Conservation (phyloP, 805 yeast species). For the Yarrowia deformans region DNA sequence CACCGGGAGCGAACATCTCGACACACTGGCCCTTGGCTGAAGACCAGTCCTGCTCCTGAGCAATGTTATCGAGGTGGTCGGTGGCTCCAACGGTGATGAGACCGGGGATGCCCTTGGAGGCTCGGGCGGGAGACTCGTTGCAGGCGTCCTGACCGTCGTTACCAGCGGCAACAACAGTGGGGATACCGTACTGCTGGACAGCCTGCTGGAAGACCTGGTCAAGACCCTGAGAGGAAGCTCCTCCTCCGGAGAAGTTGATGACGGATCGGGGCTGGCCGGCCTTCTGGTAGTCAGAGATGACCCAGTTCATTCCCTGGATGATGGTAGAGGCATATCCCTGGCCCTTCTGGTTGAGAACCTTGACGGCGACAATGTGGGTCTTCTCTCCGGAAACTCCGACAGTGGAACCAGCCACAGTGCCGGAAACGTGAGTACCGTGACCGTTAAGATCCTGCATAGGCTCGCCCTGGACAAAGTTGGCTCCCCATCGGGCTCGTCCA, state of each 20-base stretch:
- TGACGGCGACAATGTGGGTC: slow-evolving; percentile 60
- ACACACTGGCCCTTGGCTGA: slow-evolving; percentile 76
- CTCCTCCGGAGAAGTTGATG: slow-evolving; percentile 35
- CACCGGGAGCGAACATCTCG: slow-evolving; percentile 96
- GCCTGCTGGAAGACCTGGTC: slow-evolving; percentile 49
- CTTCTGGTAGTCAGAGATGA: slow-evolving; percentile 48
- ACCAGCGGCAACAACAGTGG: slow-evolving; percentile 48
- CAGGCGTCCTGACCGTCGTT: slow-evolving; percentile 32
- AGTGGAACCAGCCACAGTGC: slow-evolving; percentile 60
- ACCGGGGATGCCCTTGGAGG: slow-evolving; percentile 7
- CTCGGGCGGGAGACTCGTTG: slow-evolving; percentile 24
- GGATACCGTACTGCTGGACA: slow-evolving; percentile 39
- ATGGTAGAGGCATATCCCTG: slow-evolving; percentile 63
- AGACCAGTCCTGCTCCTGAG: background rate
- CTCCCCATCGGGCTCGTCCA: slow-evolving; percentile 65
- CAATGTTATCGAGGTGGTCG: slow-evolving; percentile 30
- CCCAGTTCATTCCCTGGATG: slow-evolving; percentile 64
- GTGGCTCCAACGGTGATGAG: slow-evolving; percentile 35
- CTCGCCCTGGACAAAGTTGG: slow-evolving; percentile 57
- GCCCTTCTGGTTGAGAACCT: slow-evolving; percentile 63
- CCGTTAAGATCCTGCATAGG: slow-evolving; percentile 62
- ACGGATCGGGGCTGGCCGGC: slow-evolving; percentile 43
- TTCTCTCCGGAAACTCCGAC: slow-evolving; percentile 62
- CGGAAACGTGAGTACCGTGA: slow-evolving; percentile 69
- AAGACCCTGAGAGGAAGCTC: slow-evolving; percentile 39